These are phyloP conservation scores for Alternaria sp. DNA, from an alignment of 2,329 filamentous ascomycete species.

Conservation along the genomic window DNA sequence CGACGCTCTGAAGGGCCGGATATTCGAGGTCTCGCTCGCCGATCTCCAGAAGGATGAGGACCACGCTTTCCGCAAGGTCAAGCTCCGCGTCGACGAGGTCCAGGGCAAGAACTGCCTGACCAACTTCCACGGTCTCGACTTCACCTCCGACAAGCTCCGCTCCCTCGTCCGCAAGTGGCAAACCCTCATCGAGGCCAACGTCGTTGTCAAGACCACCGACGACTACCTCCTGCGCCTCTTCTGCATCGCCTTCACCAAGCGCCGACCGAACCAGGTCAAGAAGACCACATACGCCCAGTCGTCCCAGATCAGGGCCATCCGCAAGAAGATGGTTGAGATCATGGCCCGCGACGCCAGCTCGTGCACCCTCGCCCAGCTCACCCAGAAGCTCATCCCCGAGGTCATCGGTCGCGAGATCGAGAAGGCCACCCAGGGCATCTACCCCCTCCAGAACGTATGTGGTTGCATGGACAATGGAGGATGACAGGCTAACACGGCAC, in stretches of 20 bases:
- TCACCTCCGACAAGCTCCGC: conserved; percentile 99
- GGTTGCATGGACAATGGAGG: neutral
- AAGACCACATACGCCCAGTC: conserved; percentile 99
- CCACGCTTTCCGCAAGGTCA: conserved; percentile 99
- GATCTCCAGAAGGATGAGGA: conserved; percentile 99
- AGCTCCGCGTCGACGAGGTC: conserved; percentile 97
- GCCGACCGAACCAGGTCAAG: conserved; percentile 99
- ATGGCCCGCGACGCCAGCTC: conserved; percentile 93
- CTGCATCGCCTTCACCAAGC: conserved; percentile 99
- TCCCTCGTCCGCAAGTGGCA: conserved; percentile 99
- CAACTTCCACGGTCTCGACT: conserved; percentile 99
- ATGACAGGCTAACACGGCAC: conserved; percentile 29
- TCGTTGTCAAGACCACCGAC: conserved; percentile 99
- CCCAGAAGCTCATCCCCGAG: conserved; percentile 98
- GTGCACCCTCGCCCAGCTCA: conserved; percentile 95
- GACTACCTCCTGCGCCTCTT: conserved; percentile 99
- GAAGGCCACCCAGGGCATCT: conserved; percentile 99
- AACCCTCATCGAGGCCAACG: conserved; percentile 98
- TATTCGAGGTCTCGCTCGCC: conserved; percentile 98
- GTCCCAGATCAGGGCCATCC: conserved; percentile 96
- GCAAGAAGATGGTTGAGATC: conserved; percentile 99
- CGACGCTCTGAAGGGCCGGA: conserved; percentile 97
- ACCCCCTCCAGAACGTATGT: conserved; percentile 96
- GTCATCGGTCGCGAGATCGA: conserved; percentile 99
- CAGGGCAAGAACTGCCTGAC: conserved; percentile 99